phyloP scores from a whole-genome alignment of 225 moss, liverwort and hornwort species.

The Lunularia cruciata region DNA sequence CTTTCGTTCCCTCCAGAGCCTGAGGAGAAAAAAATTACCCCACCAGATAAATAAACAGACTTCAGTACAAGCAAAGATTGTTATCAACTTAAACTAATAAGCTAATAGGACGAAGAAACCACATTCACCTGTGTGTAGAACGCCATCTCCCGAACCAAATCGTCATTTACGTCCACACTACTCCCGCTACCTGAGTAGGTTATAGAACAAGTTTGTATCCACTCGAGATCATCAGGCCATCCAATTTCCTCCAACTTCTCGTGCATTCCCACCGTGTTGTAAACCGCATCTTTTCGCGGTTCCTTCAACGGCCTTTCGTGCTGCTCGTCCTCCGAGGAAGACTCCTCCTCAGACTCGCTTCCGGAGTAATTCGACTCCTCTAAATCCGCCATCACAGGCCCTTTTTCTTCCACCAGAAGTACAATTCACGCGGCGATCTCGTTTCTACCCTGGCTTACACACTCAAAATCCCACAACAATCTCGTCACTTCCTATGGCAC shows the following conservation, averaged over 20 bases:
- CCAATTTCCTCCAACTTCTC: slow-evolving; percentile 94
- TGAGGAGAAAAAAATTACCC: slow-evolving; percentile 23
- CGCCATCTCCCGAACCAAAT: slow-evolving; percentile 86
- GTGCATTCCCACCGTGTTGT: slow-evolving; percentile 66
- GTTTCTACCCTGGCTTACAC: no score
- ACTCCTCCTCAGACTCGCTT: slow-evolving; percentile 45
- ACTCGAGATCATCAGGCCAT: slow-evolving; percentile 77
- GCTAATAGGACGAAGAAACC: background rate
- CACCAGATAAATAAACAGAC: background rate
- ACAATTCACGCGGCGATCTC: no score
- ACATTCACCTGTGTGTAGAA: slow-evolving; percentile 71
- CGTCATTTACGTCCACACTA: slow-evolving; percentile 80
- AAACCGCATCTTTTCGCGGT: slow-evolving; percentile 77
- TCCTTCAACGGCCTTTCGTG: slow-evolving; percentile 65
- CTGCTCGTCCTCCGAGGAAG: slow-evolving; percentile 44
- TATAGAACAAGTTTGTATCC: slow-evolving; percentile 65
- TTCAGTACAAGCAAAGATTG: background rate
- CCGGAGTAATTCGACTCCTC: slow-evolving; percentile 62
- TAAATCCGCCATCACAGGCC: slow-evolving; percentile 45
- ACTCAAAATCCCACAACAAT: no score
- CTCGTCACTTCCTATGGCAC: no score
- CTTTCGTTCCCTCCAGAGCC: slow-evolving; percentile 77
- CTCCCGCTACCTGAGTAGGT: slow-evolving; percentile 42
- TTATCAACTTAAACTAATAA: background rate
- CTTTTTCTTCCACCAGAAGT: no score